Base-by-base conservation (phyloP, 2,329 filamentous ascomycete species). In the Penicillium griseofulvum region DNA sequence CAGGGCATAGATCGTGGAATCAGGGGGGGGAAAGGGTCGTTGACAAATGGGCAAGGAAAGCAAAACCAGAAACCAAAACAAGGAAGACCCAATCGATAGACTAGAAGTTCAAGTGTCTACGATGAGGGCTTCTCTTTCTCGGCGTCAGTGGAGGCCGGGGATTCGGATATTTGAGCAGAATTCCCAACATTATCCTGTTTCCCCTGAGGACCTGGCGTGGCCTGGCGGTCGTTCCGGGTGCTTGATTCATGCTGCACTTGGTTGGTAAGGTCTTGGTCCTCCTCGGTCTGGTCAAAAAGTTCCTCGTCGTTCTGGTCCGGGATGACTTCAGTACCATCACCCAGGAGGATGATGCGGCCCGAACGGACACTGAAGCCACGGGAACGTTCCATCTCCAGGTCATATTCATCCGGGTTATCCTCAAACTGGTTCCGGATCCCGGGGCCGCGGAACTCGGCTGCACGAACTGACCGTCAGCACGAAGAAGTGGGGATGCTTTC, bases 221-320 rank as follows among this genome's bases (percentile, higher is more conserved):
- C 79, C 70, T 82, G 80, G 55, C 80, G 76, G 54, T 77, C 73
- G 57, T 70, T 75, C 58, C 78, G 70, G 49, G 64, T 64, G 29
- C 19, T 16, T 24, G 72, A 65, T 43, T 71, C 69, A 39, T 80
- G 92, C 71, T 85, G 83, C 58, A 94, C 89, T 78, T 96, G 91
- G 73, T 88, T 92, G 62, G 85, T 87, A 61, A 92, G 81, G 71
- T 96, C 91, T 73, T 90, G 90, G 70, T 95, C 90, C 66, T 86
- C 84, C 70, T 95, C 90, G 71, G 91, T 88, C 67, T 91, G 87
- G 74, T 97, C 91, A 76, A 97, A 96, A 87, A 96, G 93, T 68
- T 96, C 91, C 62, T 89, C 86, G 71, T 97, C 91, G 75, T 91
- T 87, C 72, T 89, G 89, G 75, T 94, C 91, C 65, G 90, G 91